Base-by-base conservation (phyloP, 257 asterid species). In the Capsicum pubescens region DNA sequence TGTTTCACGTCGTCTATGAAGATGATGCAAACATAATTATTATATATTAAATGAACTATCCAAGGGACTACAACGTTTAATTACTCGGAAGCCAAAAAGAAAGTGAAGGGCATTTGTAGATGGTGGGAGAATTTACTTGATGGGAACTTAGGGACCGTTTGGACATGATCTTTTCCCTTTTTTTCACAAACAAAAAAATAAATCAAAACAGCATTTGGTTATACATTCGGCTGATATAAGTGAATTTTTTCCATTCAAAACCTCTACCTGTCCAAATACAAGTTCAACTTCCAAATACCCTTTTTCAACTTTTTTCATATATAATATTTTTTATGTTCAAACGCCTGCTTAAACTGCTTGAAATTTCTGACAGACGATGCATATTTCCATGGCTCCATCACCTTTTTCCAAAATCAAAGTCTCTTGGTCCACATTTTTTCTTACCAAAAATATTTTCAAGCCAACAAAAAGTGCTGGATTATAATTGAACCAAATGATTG, bases 1-100 rank as follows among this genome's bases (percentile, higher is more conserved):
- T 90, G 93, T 89, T 92, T 97, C 88, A 90, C 82, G 80, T 97
- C 97, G 85, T 97, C 98, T 97, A 93, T 39, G n/a, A 50, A 55
- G 11, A 48, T 17, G 14, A 42, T 78, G 61, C 5, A 70, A 17
- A 82, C 15, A 0, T 54, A 26, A 77, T 71, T 36, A n/a, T 46
- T 26, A 46, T 42, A 71, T 10, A 71, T 0, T 15, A 59, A 7
- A 59, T 59, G 12, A 59, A 58, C n/a, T 59, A 59, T 17, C 11
- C 1, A 3, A 7, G 36, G 76, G 52, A 35, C 76, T 42, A 69
- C 55, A 69, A 7, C 14, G 4, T 69, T 69, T 69, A 69, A 0
- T 16, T 17, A 69, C 77, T 39, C 55, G 11, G 77, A 69, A 69
- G 13, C 55, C 77, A 69, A 0, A 42, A 0, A 44, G 57, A 12